Percentiles rank a stretch among this genome's conserved stretches.
These are phyloP conservation scores for Mycena venus DNA, from an alignment of 768 basidiomycete species.

Conservation along the genomic window DNA sequence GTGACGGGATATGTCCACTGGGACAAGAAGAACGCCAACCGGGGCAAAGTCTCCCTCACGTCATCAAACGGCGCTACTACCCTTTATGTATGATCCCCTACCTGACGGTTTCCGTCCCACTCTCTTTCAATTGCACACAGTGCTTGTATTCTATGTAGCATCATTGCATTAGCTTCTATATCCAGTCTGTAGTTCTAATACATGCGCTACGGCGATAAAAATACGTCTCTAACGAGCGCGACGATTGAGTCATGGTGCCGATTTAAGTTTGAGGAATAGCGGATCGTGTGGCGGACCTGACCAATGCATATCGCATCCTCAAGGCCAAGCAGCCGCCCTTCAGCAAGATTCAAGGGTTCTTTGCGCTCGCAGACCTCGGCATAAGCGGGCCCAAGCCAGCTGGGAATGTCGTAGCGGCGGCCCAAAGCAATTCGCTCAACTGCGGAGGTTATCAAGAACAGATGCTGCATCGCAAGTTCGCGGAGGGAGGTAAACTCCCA, in stretches of 20 bases:
- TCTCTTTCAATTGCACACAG: constrained; percentile 3
- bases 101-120: constrained; percentile 5
- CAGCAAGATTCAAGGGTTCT: constrained; percentile 33
- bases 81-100: constrained; percentile 1
- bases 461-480: constrained; percentile 40
- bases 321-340: constrained; percentile 30
- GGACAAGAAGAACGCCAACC: constrained; percentile 23
- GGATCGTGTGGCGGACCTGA: constrained; percentile 34
- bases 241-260: constrained; percentile 30
- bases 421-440: constrained; percentile 41
- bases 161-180: background rate
- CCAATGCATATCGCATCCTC: constrained; percentile 29
- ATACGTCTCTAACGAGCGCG: constrained; percentile 27
- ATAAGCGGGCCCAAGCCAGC: constrained; percentile 47
- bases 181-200: background rate
- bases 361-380: constrained; percentile 41
- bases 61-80: constrained; percentile 20
- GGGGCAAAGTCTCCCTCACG: constrained; percentile 11
- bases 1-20: constrained; percentile 21
- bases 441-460: constrained; percentile 24
- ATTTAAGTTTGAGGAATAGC: constrained; percentile 35
- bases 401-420: constrained; percentile 36
- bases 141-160: constrained; percentile 6
- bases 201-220: constrained; percentile 12
- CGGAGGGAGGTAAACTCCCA: constrained; percentile 45